Base-by-base conservation (phyloP, 306 rosid species). In the Acmispon strigosus region DNA sequence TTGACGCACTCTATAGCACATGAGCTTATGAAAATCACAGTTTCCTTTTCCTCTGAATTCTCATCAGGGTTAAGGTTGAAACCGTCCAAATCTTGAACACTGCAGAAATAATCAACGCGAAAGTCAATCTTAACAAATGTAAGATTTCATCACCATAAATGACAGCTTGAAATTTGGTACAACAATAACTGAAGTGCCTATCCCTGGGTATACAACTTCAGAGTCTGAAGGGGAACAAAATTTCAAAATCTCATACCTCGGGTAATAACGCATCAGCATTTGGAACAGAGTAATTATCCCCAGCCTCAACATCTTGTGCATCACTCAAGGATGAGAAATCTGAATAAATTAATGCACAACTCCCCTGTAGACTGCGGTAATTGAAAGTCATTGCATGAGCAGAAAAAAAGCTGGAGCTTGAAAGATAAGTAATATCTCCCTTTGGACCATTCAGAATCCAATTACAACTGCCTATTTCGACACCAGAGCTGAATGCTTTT, bases 381-480 rank as follows among this genome's bases (percentile, higher is more conserved):
- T 93, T 87, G 72, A 93, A 87, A 72, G 77, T 56, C 98, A 87
- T 88, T 3, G 96, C 89, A 78, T 90, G 89, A 24, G 84, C 73
- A 68, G 96, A 82, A 76, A 50, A 66, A 78, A 93, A 90, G 82
- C 85, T 80, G 68, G 97, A 93, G 62, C 86, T 84, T 18, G 98
- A 86, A 77, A 93, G 77, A 78, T 85, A 86, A 8, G 89, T 81
- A 81, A 90, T 58, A 67, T 87, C 83, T 48, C 93, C 86, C 79
- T 85, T 87, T 44, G 93, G 93, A 73, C 89, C 76, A 78, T 76
- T 69, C 47, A 93, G 76, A 39, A 75, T 75, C 98, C 98, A 93
- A 77, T 93, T 93, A 87, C 94, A 93, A 80, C 88, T 62, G 18
- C 98, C 97, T 67, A 93, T 84, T 81, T 93, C 98, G 62, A 85